A percentile compares a stretch with the other conserved stretches of the same genome.
These are phyloP conservation scores for Xeromyces bisporus DNA, from an alignment of 495 filamentous ascomycete species.

Conservation along the genomic window DNA sequence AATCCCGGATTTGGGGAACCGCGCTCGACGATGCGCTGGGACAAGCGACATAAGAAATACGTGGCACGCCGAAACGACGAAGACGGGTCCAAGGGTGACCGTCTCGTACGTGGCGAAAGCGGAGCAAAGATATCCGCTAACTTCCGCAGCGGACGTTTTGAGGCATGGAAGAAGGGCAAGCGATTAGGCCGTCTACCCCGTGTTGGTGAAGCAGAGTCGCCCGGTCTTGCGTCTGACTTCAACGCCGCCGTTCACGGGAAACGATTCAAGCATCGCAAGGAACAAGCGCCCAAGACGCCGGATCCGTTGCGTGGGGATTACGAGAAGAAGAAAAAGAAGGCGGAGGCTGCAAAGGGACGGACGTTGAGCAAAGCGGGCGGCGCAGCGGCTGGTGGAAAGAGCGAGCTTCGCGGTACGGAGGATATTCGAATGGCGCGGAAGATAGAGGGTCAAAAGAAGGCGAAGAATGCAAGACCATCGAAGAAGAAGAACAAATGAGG, in stretches of 20 bases:
- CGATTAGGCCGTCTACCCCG: conserved; percentile 59
- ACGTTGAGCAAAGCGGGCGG: conserved; percentile 14
- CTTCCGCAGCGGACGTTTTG: conserved; percentile 87
- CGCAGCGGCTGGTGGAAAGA: conserved; percentile 50
- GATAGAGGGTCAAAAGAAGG: conserved; percentile 53
- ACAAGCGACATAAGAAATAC: conserved; percentile 93
- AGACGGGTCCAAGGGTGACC: conserved; percentile 73
- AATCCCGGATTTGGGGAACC: conserved; percentile 58
- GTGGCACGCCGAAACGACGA: conserved; percentile 80
- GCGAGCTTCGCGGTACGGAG: conserved; percentile 62
- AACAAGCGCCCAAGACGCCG: conserved; percentile 78
- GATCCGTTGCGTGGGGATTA: conserved; percentile 84
- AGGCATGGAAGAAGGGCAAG: conserved; percentile 75
- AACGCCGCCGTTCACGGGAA: conserved; percentile 20
- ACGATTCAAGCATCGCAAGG: conserved; percentile 61
- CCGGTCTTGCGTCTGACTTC: conserved; percentile 16
- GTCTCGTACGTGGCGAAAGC: conserved; percentile 74
- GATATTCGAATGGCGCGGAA: conserved; percentile 73
- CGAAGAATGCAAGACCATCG: conserved; percentile 80
- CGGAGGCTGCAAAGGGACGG: conserved; percentile 69
- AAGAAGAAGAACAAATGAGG: conserved; percentile 32
- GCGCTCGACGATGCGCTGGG: conserved; percentile 70
- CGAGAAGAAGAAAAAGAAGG: conserved; percentile 76
- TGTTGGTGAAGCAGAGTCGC: conserved; percentile 61
- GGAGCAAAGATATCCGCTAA: conserved; percentile 89